These are phyloP conservation scores for Salix koriyanagi DNA, from an alignment of 345 rosid species.

Conservation along the genomic window DNA sequence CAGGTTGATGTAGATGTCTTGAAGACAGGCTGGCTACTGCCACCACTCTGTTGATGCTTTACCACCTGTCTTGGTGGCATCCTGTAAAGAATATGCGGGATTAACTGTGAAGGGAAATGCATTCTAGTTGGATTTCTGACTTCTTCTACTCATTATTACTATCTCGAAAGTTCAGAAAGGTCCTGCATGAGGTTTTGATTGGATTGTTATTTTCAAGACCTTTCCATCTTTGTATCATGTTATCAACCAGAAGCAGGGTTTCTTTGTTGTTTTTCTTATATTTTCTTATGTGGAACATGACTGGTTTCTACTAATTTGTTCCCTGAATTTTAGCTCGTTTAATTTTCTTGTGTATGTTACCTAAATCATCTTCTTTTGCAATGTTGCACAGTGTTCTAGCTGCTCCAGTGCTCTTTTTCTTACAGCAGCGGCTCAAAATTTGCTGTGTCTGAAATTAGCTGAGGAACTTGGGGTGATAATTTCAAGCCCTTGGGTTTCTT, in stretches of 20 bases:
- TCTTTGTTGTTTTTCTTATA: background rate
- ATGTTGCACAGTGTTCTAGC: conserved; percentile 58
- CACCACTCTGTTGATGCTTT: background rate
- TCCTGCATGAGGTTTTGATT: background rate
- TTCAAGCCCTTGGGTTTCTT: conserved; percentile 83
- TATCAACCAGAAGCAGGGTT: background rate
- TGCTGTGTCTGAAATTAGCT: conserved; percentile 86
- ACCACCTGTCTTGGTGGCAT: background rate
- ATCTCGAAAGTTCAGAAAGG: background rate
- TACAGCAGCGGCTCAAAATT: conserved; percentile 95
- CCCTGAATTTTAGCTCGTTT: background rate
- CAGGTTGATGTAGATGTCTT: background rate
- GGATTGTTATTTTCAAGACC: background rate
- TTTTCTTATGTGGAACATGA: background rate
- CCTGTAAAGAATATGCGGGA: background rate
- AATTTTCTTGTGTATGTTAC: conserved; percentile 12
- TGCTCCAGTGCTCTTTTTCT: conserved; percentile 96
- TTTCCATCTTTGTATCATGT: background rate
- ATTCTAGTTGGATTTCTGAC: background rate
- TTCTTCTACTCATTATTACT: background rate
- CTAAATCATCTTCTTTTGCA: conserved; percentile 24
- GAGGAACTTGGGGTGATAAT: conserved; percentile 87
- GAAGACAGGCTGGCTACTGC: background rate
- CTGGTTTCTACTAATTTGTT: background rate
- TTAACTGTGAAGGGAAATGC: background rate